Conservation (phyloP, 2,329 filamentous ascomycete species). For the Cercospora nicotianae region DNA sequence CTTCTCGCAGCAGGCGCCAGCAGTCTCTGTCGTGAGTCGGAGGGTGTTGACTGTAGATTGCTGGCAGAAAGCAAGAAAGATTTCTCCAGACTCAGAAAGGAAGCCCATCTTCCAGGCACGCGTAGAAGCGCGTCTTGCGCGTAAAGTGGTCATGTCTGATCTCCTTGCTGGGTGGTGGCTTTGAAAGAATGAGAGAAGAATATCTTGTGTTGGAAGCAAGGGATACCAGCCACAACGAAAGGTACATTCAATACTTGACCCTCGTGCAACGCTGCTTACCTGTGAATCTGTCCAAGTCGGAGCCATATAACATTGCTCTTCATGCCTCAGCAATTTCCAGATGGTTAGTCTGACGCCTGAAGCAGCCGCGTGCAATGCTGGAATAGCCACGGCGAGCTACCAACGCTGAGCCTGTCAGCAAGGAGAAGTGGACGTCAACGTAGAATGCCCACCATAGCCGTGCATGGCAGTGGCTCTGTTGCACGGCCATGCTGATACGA, state of each 20-base stretch:
- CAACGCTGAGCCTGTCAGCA: neutral
- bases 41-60: neutral
- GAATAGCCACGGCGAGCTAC: too few species aligned
- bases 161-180: constrained; percentile 31
- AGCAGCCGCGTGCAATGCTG: neutral
- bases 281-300: too few species aligned
- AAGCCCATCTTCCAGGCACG: constrained; percentile 19
- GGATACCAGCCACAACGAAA: constrained; percentile 12
- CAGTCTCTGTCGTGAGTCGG: neutral
- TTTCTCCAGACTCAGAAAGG: constrained; percentile 16
- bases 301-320: neutral
- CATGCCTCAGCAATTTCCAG: neutral
- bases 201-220: constrained; percentile 28
- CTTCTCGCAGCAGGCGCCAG: neutral
- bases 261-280: neutral
- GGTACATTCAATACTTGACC: neutral
- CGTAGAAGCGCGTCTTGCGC: constrained; percentile 25
- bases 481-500: neutral
- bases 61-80: constrained; percentile 7
- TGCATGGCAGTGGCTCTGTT: neutral
- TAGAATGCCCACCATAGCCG: neutral
- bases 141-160: constrained; percentile 26
- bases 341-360: neutral
- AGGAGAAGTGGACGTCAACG: neutral
- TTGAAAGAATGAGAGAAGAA: constrained; percentile 30